Evolutionary conservation across 2,329 filamentous ascomycete species (phyloP).

Genomic region (Eutypella sp.): DNA sequence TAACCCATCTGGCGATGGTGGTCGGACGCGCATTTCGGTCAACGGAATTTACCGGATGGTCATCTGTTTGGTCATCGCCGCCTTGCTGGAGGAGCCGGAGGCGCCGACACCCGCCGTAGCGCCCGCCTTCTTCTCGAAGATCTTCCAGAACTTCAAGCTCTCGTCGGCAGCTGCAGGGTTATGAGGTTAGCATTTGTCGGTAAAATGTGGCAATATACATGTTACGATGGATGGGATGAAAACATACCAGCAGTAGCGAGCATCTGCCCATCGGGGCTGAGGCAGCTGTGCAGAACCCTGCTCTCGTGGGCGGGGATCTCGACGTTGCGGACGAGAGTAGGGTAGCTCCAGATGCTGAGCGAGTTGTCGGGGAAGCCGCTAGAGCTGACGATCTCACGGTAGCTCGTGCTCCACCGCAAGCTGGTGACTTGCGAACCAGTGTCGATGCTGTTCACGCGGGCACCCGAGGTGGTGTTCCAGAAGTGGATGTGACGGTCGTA

Average conservation of each 20-base stretch:
- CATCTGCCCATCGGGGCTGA: constrained; percentile 97
- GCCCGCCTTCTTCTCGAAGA: constrained; percentile 97
- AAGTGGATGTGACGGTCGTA: constrained; percentile 99
- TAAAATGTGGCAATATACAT: too few species aligned
- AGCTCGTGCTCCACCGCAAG: constrained; percentile 91
- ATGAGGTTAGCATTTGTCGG: constrained; percentile 23
- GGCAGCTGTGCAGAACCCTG: constrained; percentile 89
- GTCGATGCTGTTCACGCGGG: constrained; percentile 97
- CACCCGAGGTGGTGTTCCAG: constrained; percentile 98
- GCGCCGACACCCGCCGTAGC: constrained; percentile 58
- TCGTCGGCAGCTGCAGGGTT: constrained; percentile 78
- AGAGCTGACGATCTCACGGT: constrained; percentile 96
- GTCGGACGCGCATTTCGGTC: constrained; percentile 10
- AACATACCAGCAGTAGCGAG: constrained; percentile 79
- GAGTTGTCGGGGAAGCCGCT: constrained; percentile 99
- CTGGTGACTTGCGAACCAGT: constrained; percentile 97
- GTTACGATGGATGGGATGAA: neutral
- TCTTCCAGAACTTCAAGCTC: constrained; percentile 99
- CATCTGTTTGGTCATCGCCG: constrained; percentile 89
- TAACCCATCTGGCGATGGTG: too few species aligned
- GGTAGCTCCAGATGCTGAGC: constrained; percentile 98
- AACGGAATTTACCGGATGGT: constrained; percentile 82
- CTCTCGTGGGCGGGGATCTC: constrained; percentile 98
- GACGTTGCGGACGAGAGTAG: constrained; percentile 91
- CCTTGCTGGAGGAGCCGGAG: constrained; percentile 69